Base-by-base conservation (phyloP, 768 basidiomycete genomes). In the Lactifluus pinguis region DNA sequence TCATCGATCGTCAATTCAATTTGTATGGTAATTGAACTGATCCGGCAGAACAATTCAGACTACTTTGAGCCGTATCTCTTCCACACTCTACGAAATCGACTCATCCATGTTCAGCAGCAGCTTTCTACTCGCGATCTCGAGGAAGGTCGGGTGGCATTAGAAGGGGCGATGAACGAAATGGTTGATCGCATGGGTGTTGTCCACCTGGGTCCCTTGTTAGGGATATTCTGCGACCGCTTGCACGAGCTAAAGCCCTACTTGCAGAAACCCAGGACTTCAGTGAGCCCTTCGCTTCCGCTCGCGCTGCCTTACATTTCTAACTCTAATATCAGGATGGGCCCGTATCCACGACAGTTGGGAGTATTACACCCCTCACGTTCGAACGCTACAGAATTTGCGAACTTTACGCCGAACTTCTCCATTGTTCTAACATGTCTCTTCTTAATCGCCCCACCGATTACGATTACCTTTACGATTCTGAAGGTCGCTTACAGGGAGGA, bases 21-120 rank as follows among this genome's bases (percentile, higher is more conserved):
- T 66, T 86, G 87, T 47, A 85, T 98, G 68, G 78, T 98, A 62
- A 88, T 95, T 65, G 95, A 98, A 71, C 80, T 97, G 44, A 97
- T 98, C 66, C 83, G 95, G 55, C 94, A 98, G 71, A 98, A 98
- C 73, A 98, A 98, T 72, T 95, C 95, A 42, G 95, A 99, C 72
- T 98, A 94, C 70, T 95, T 97, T 69, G 97, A 99, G 74, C 95
- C 95, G 5, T 95, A 94, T 72, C 80, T 98, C 13, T 98, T 97
- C 74, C 95, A 97, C 69, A 93, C 91, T 1, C 75, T 97, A 47
- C 85, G 95, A 52, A 94, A 94, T 70, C 83, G 92, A 49, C 80
- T 98, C 39, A 94, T 98, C 64, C 84, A 85, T 53, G 81, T 93
- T 6, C 92, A 92, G 68, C 91, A 92, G 66, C 83, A 87, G 52